A percentile compares a stretch with the other conserved stretches of the same genome.
Evolutionary conservation across 176 grass and related monocot genomes (phyloP).

Genomic region (Oryza officinalis): DNA sequence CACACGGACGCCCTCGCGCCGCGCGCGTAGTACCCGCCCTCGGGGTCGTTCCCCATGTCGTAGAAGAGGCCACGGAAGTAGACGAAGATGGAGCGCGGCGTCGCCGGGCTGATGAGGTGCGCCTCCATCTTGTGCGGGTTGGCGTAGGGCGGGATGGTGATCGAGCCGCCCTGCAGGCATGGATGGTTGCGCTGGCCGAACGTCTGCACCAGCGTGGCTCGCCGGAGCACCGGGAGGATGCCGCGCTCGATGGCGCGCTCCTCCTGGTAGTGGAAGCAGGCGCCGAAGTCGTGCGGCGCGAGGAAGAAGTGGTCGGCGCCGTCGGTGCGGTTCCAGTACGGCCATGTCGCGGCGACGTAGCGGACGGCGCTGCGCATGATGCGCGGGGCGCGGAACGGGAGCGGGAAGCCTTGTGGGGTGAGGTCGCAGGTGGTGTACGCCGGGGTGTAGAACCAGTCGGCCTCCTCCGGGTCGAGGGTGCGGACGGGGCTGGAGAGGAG

Average conservation of each 20-base stretch:
- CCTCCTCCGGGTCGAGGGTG: conserved; percentile 52
- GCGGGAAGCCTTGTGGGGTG: conserved; percentile 54
- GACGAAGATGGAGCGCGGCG: conserved; percentile 65
- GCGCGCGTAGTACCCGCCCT: conserved; percentile 69
- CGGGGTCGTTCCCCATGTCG: conserved; percentile 62
- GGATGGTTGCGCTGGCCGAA: conserved; percentile 69
- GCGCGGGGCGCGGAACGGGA: conserved; percentile 61
- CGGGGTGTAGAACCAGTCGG: conserved; percentile 69
- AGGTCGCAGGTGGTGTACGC: conserved; percentile 69
- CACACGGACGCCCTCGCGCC: conserved; percentile 61
- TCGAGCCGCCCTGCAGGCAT: conserved; percentile 59
- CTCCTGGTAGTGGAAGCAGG: conserved; percentile 70
- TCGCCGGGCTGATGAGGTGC: conserved; percentile 53
- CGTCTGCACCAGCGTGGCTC: conserved; percentile 61
- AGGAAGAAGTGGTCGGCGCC: conserved; percentile 64
- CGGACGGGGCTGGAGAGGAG: conserved; percentile 57
- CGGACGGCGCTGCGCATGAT: conserved; percentile 68
- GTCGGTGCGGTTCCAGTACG: conserved; percentile 66
- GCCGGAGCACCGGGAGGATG: conserved; percentile 55
- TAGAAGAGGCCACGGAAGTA: conserved; percentile 71
- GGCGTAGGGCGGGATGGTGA: conserved; percentile 62
- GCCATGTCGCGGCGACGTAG: conserved; percentile 50
- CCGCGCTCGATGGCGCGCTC: conserved; percentile 54
- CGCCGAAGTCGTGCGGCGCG: conserved; percentile 56
- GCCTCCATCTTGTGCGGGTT: conserved; percentile 59